These are phyloP conservation scores for Picea abies DNA, from an alignment of 83 land plant species.

Conservation along the genomic window DNA sequence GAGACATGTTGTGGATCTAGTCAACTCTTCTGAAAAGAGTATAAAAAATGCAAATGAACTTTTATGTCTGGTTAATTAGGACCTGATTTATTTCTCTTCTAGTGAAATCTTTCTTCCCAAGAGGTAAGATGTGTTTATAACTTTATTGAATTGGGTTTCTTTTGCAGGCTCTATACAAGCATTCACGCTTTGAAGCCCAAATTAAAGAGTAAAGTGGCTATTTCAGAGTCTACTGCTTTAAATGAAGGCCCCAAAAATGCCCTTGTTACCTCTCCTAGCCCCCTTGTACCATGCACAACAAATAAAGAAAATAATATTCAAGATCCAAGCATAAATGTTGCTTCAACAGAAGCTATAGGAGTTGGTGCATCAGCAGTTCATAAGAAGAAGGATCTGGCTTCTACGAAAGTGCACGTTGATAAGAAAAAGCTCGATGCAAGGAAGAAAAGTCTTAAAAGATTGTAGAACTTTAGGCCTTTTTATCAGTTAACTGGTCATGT, in stretches of 20 bases:
- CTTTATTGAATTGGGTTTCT: neutral
- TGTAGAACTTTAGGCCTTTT: conserved; percentile 20
- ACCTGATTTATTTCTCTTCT: neutral
- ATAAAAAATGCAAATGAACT: too few species aligned
- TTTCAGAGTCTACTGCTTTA: conserved; percentile 80
- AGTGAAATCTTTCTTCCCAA: neutral
- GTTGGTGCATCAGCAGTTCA: conserved; percentile 20
- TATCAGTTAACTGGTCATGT: too few species aligned
- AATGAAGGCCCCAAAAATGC: conserved; percentile 68
- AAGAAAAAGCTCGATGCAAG: conserved; percentile 89
- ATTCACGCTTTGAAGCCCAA: conserved; percentile 90
- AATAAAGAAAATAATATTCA: conserved; percentile 28
- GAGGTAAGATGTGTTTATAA: too few species aligned
- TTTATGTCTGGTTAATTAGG: neutral
- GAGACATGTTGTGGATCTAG: too few species aligned
- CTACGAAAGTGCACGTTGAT: conserved; percentile 47
- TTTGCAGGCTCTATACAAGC: conserved; percentile 78
- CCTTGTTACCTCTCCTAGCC: conserved; percentile 26
- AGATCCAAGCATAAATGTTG: conserved; percentile 26
- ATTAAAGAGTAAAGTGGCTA: conserved; percentile 70
- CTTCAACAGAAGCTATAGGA: conserved; percentile 24
- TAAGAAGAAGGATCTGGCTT: conserved; percentile 26
- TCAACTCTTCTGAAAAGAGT: too few species aligned
- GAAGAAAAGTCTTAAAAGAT: conserved; percentile 80
- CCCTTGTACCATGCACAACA: conserved; percentile 28